Evolutionary conservation across 176 grass and related monocot species (phyloP), one percentile per base, ranked within the genome.

Genomic region (Eremochloa ophiuroides): DNA sequence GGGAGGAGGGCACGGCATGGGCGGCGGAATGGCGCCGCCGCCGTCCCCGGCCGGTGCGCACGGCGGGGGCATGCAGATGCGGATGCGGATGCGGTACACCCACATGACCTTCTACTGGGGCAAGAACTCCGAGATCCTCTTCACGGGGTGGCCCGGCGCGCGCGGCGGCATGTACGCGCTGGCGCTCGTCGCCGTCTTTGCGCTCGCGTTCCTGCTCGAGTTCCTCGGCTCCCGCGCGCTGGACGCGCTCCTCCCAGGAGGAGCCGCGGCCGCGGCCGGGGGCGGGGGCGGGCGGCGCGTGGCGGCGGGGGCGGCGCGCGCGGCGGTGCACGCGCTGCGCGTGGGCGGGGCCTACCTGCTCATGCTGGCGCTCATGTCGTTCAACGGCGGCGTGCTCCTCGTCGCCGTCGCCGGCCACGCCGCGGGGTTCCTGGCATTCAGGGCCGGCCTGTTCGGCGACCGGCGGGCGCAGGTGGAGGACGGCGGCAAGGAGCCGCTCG

Each of bases 21-120:
- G 79, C 71, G 71, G 79, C 78, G 28, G 37, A 38, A 64, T 35
- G 68, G 18, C 85, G 0, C 66, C 44, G 58, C 62, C 82, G 59
- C 27, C 72, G 14, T 20, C 60, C n/a, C 18, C 34, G 8, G 18
- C 76, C 3, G 30, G 41, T 30, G 71, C 43, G 15, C 46, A 20
- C 47, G 17, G 37, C 28, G 29, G 29, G 44, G 74, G 40, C 22
- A 62, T n/a, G n/a, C n/a, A 43, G 29, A 51, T 29, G 51, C 27
- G 30, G 29, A 25, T 15, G 65, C 74, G 29, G 69, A 81, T 12
- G 90, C 40, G 69, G 25, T 99, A 87, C 88, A 58, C 39, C 42
- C 88, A 93, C 86, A 99, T 99, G 96, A 99, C 93, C 78, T 91
- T 99, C 86, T 99, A 60, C 80, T 99, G 93, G 96, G 96, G 96